These are phyloP conservation scores for Asterophora parasitica DNA, from an alignment of 768 basidiomycete genomes.

Conservation along the genomic window DNA sequence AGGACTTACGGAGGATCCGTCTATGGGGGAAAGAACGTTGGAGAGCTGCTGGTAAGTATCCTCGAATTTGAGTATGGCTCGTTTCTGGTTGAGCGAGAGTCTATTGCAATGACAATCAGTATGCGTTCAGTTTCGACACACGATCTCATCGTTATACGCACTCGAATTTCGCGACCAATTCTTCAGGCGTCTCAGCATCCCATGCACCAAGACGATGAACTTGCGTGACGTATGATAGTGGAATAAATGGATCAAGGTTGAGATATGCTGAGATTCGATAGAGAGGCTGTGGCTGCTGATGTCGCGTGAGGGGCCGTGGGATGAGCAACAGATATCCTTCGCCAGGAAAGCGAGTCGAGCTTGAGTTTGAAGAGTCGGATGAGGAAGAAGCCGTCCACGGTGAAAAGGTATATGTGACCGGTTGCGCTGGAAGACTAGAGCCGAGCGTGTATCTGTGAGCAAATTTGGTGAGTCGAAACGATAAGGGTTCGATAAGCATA, in stretches of 20 bases:
- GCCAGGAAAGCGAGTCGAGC: not conserved
- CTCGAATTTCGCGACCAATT: conserved; percentile 36
- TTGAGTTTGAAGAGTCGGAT: conserved; percentile 1
- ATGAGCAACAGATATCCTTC: conserved; percentile 28
- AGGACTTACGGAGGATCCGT: conserved; percentile 26
- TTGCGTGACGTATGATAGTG: conserved; percentile 38
- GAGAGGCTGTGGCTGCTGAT: conserved; percentile 19
- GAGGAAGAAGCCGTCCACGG: conserved; percentile 24
- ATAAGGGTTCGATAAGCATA: not conserved
- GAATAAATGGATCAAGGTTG: conserved; percentile 42
- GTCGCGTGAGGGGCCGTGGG: conserved; percentile 22
- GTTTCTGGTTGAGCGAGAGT: conserved; percentile 35
- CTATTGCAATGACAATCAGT: conserved; percentile 17
- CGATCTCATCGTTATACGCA: conserved; percentile 16
- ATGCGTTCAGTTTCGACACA: not conserved
- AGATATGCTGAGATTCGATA: conserved; percentile 40
- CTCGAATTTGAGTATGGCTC: conserved; percentile 38
- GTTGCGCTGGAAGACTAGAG: conserved; percentile 11
- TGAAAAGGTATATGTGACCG: conserved; percentile 36
- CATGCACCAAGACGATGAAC: conserved; percentile 25
- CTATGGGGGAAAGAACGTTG: conserved; percentile 31
- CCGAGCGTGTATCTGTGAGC: conserved; percentile 1
- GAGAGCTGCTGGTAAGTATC: conserved; percentile 36
- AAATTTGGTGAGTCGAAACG: not conserved
- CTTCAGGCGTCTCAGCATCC: conserved; percentile 25